These are phyloP conservation scores for Citrus glauca DNA, from an alignment of 345 rosid species.

Conservation along the genomic window DNA sequence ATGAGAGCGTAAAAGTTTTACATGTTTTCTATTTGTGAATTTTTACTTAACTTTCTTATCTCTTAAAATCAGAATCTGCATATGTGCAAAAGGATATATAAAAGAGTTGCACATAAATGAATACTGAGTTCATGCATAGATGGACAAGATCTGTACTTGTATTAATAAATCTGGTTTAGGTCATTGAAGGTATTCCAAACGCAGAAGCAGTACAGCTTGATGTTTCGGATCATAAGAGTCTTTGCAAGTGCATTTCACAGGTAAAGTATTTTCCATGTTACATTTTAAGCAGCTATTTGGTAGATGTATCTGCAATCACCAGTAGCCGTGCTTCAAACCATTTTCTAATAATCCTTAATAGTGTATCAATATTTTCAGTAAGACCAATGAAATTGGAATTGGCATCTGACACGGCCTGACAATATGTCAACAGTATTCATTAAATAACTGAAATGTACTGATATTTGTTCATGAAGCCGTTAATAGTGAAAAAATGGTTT, in stretches of 20 bases:
- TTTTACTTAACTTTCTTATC: not conserved
- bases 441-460: not conserved
- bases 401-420: not conserved
- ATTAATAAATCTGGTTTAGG: conserved; percentile 35
- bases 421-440: not conserved
- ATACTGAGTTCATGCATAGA: not conserved
- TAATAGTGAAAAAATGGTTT: not conserved
- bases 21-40: not conserved
- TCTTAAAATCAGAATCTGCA: not conserved
- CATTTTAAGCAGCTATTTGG: not conserved
- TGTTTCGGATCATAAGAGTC: conserved; percentile 63
- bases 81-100: not conserved
- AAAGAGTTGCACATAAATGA: not conserved
- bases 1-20: conserved; percentile 2
- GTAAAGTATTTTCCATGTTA: conserved; percentile 26
- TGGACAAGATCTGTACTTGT: conserved; percentile 12
- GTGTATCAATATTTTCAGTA: not conserved
- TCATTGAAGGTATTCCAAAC: conserved; percentile 69
- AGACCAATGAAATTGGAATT: not conserved
- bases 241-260: conserved; percentile 64
- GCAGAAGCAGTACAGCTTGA: conserved; percentile 73
- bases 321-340: not conserved
- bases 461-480: not conserved
- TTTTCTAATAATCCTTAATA: not conserved
- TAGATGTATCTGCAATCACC: not conserved